phyloP scores from a whole-genome alignment of 2,329 filamentous ascomycete genomes.

The Cadophora malorum region DNA sequence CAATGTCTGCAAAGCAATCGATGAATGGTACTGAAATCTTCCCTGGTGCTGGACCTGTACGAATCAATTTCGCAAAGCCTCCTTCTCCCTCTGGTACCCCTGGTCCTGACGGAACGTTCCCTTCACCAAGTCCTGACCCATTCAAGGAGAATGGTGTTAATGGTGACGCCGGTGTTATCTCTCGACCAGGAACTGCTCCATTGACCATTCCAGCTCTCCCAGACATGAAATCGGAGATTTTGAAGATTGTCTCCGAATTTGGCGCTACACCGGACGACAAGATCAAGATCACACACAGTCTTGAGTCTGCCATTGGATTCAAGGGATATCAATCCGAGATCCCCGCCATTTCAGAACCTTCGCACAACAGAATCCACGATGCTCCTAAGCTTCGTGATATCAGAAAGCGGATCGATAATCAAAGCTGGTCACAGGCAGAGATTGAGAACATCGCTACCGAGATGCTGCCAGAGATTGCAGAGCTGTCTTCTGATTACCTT shows the following conservation, averaged over 20 bases:
- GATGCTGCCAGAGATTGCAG: slow-evolving; percentile 96
- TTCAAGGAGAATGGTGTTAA: slow-evolving; percentile 61
- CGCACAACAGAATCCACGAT: slow-evolving; percentile 87
- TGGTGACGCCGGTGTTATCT: slow-evolving; percentile 49
- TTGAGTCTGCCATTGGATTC: slow-evolving; percentile 80
- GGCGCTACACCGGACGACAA: slow-evolving; percentile 83
- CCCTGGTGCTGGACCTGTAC: slow-evolving; percentile 90
- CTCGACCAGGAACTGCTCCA: slow-evolving; percentile 53
- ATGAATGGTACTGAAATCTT: slow-evolving; percentile 99
- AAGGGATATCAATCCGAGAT: slow-evolving; percentile 80
- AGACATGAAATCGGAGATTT: slow-evolving; percentile 83
- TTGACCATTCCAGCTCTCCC: slow-evolving; percentile 74
- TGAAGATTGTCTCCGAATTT: slow-evolving; percentile 86
- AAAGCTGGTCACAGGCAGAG: slow-evolving; percentile 81
- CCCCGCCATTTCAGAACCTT: slow-evolving; percentile 85
- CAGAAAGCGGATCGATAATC: slow-evolving; percentile 96
- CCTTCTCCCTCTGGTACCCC: slow-evolving; percentile 89
- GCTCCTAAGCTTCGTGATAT: slow-evolving; percentile 95
- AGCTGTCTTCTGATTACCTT: slow-evolving; percentile 93
- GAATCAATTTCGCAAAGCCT: slow-evolving; percentile 97
- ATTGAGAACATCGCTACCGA: slow-evolving; percentile 91
- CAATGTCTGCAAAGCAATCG: slow-evolving; percentile 83
- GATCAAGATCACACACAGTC: slow-evolving; percentile 71
- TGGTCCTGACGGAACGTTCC: slow-evolving; percentile 84
- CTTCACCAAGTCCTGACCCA: slow-evolving; percentile 90